Conservation (phyloP, 2,329 filamentous ascomycete species). For the Stagonosporopsis chrysanthemi region DNA sequence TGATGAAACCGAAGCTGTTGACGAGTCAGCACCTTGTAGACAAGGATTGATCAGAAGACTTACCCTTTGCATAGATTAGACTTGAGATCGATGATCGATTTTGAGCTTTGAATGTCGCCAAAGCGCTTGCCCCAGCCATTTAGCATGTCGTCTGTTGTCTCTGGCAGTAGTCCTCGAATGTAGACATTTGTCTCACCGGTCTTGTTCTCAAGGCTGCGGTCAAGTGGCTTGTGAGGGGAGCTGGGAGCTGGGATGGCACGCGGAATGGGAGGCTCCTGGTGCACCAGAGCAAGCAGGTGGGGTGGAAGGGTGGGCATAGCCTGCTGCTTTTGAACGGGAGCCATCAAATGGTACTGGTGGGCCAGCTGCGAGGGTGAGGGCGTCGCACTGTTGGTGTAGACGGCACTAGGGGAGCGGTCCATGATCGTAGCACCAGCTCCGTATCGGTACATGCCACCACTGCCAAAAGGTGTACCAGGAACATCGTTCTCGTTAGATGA, state of each 20-base stretch:
- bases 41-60: constrained; percentile 6
- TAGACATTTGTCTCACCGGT: constrained; percentile 98
- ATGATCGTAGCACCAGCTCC: constrained; percentile 56
- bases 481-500: constrained; percentile 62
- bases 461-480: constrained; percentile 57
- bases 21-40: constrained; percentile 14
- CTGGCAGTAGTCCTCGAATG: constrained; percentile 93
- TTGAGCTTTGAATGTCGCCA: constrained; percentile 93
- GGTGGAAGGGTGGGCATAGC: constrained; percentile 52
- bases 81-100: constrained; percentile 95
- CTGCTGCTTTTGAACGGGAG: constrained; percentile 49
- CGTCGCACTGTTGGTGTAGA: constrained; percentile 58
- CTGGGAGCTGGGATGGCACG: constrained; percentile 87
- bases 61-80: constrained; percentile 97
- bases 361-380: constrained; percentile 59
- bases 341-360: constrained; percentile 54
- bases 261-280: constrained; percentile 83
- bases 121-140: constrained; percentile 85
- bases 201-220: constrained; percentile 93
- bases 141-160: constrained; percentile 91
- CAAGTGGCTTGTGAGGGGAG: constrained; percentile 86
- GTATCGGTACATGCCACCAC: constrained; percentile 54
- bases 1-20: constrained; percentile 91
- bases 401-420: constrained; percentile 58
- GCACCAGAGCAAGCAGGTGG: constrained; percentile 55